Percentiles rank a stretch among this genome's conserved stretches.
Conservation (phyloP, 129 eudicot species). For the Solidago caesia region DNA sequence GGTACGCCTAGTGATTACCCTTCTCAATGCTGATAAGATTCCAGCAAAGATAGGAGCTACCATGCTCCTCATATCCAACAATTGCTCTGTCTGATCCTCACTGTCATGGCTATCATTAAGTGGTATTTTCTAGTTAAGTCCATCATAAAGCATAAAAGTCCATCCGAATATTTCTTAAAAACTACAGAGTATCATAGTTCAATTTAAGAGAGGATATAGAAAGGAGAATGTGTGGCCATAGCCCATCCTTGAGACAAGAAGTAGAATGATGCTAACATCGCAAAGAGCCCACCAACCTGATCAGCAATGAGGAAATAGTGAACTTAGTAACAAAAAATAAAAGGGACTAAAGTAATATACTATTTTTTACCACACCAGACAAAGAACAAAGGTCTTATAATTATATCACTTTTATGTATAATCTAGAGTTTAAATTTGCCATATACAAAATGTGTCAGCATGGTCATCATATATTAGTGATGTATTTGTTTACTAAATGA, state of each 20-base stretch:
- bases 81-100: constrained; percentile 46
- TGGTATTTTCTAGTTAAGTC: constrained; percentile 73
- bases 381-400: neutral
- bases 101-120: constrained; percentile 43
- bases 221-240: constrained; percentile 70
- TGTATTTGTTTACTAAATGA: neutral
- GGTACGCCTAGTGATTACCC: constrained; percentile 86
- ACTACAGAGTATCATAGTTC: neutral
- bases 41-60: constrained; percentile 85
- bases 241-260: constrained; percentile 98
- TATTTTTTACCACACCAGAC: neutral
- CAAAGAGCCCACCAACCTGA: constrained; percentile 89
- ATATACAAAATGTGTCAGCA: neutral
- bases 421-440: constrained; percentile 4
- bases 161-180: neutral
- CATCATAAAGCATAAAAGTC: constrained; percentile 11
- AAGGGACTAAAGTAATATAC: neutral
- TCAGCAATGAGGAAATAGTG: constrained; percentile 4
- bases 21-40: constrained; percentile 83
- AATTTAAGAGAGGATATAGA: constrained; percentile 62
- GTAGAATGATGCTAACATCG: constrained; percentile 86
- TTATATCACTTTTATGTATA: neutral
- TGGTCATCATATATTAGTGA: neutral
- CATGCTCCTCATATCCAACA: constrained; percentile 66
- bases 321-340: constrained; percentile 7